Conservation (phyloP, 2,329 filamentous ascomycete species). For the Fusarium palustre region DNA sequence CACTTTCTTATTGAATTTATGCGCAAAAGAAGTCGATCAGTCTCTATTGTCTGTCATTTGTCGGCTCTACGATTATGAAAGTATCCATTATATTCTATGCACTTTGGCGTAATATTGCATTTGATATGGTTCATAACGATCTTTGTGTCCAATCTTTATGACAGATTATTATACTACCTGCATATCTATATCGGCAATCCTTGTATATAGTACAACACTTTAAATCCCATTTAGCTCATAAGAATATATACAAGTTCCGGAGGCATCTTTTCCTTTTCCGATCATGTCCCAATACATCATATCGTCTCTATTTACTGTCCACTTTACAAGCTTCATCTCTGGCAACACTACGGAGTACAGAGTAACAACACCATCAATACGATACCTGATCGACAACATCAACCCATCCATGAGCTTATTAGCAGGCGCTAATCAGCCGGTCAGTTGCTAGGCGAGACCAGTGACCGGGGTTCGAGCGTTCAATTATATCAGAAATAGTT, state of each 20-base stretch:
- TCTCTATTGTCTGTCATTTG: not conserved
- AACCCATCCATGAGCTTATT: slow-evolving; percentile 1
- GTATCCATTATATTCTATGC: not conserved
- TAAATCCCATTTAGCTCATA: not conserved
- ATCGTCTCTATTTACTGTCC: slow-evolving; percentile 8
- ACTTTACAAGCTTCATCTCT: slow-evolving; percentile 28
- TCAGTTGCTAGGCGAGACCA: slow-evolving; percentile 36
- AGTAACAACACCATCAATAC: slow-evolving; percentile 1
- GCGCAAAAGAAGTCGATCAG: not conserved
- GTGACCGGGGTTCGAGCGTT: slow-evolving; percentile 25
- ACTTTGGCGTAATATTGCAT: not conserved
- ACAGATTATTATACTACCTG: not conserved
- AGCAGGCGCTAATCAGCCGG: slow-evolving; percentile 26
- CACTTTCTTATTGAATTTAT: slow-evolving; percentile 33
- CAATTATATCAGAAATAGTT: slow-evolving; percentile 30
- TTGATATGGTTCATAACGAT: not conserved
- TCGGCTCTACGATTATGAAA: not conserved
- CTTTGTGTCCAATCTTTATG: not conserved
- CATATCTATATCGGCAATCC: not conserved
- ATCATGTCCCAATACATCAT: not conserved
- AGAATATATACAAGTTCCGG: not conserved
- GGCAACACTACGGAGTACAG: too few relatives aligned
- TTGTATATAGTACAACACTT: not conserved
- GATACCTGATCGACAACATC: slow-evolving; percentile 9
- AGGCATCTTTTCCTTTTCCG: not conserved